Evolutionary conservation across 148 eudicot species (phyloP), one percentile per base, ranked within the genome.

Genomic region (Arbutus unedo): DNA sequence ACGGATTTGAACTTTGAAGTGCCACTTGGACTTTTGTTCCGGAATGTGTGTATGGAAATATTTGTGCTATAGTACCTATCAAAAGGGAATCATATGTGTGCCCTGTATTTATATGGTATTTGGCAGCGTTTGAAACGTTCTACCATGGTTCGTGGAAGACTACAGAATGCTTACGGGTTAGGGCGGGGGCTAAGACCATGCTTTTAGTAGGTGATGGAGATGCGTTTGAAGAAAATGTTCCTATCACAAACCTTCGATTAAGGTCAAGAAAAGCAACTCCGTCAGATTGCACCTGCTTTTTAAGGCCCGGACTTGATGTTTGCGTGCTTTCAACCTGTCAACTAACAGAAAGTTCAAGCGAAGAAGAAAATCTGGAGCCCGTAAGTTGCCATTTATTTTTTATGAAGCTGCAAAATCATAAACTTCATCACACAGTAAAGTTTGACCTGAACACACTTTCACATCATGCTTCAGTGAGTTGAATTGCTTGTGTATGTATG

Each of bases 301-400:
- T 97, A 19, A 90, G 99, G 87, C 95, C 92, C 16, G 97, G 99
- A 71, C 80, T 93, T 76, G 98, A 97, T 80, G 85, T 97, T 78
- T 93, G 90, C 79, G 95, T 93, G 60, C 84, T 90, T 38, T 85
- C 92, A 1, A 79, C 80, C 10, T 51, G 90, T 81, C 88, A 80
- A 71, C 57, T 68, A 10, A 23, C 85, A 18, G 90, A 87, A n/a
- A 80, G 88, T 71, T 87, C 92, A 45, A 83, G 83, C 13, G 88
- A 92, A 77, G 92, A 88, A 67, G 79, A 57, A 64, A 79, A 41
- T 41, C 14, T 16, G 50, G 67, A 55, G 7, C 67, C 80, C 16
- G 80, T 77, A 43, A 77, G 80, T 77, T 6, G 44, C 64, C 25
- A 16, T 67, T 68, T 81, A n/a, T 67, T 25, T 68, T 51, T 31